phyloP scores from a whole-genome alignment of 495 filamentous ascomycete species.

The Bacidia rubella region DNA sequence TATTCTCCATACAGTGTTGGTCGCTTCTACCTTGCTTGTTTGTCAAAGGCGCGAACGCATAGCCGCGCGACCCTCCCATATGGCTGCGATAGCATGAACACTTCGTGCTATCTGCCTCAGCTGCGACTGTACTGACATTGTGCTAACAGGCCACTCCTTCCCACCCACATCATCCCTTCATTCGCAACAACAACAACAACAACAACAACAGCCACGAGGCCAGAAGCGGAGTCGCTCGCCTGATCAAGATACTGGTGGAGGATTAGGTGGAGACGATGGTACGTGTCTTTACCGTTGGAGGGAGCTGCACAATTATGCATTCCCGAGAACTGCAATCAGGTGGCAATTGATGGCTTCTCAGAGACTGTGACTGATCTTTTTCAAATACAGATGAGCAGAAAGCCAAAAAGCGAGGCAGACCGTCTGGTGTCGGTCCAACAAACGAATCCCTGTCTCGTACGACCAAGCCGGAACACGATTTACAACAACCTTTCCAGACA shows the following conservation, averaged over 20 bases:
- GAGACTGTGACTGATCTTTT: slow-evolving; percentile 5
- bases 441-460: slow-evolving; percentile 29
- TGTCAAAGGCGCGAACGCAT: slow-evolving; percentile 2
- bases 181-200: slow-evolving; percentile 28
- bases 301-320: neutral
- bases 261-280: slow-evolving; percentile 70
- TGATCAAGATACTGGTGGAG: slow-evolving; percentile 50
- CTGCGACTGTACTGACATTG: slow-evolving; percentile 9
- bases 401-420: slow-evolving; percentile 75
- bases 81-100: neutral
- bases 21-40: slow-evolving; percentile 11
- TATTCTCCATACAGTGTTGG: slow-evolving; percentile 11
- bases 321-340: neutral
- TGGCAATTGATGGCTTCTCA: too few species aligned
- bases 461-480: slow-evolving; percentile 34
- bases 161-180: slow-evolving; percentile 32
- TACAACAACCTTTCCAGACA: slow-evolving; percentile 49
- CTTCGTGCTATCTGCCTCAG: neutral
- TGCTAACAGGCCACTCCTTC: slow-evolving; percentile 31
- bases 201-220: slow-evolving; percentile 52
- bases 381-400: slow-evolving; percentile 49
- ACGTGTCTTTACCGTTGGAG: too few species aligned
- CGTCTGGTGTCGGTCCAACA: slow-evolving; percentile 55
- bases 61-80: slow-evolving; percentile 7
- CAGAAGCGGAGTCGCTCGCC: slow-evolving; percentile 90